Conservation (phyloP, 768 basidiomycete genomes). For the Omphalotus guepiniiformis region DNA sequence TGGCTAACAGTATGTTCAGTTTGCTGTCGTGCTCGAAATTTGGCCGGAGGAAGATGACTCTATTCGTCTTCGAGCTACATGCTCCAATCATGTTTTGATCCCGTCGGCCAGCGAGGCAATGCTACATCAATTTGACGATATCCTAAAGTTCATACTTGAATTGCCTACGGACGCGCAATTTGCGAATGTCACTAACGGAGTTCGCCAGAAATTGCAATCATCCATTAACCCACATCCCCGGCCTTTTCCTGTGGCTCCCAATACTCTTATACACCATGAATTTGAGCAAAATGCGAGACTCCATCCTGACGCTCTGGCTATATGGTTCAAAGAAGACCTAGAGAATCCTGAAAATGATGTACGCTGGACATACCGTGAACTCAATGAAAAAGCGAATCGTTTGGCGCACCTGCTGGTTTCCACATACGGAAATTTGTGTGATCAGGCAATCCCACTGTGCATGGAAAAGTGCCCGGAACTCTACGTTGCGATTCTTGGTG, state of each 20-base stretch:
- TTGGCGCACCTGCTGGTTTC: conserved; percentile 12
- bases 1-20: neutral
- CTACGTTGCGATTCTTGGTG: conserved; percentile 6
- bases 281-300: conserved; percentile 4
- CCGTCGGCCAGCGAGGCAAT: conserved; percentile 6
- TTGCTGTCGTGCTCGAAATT: conserved; percentile 7
- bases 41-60: conserved; percentile 8
- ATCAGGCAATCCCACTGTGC: conserved; percentile 10
- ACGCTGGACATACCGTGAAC: conserved; percentile 17
- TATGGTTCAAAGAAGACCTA: conserved; percentile 8
- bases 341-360: conserved; percentile 5
- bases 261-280: conserved; percentile 6
- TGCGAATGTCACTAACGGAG: neutral
- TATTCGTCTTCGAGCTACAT: conserved; percentile 4
- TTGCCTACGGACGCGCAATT: neutral
- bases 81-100: conserved; percentile 7
- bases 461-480: conserved; percentile 9
- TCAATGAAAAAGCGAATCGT: conserved; percentile 20
- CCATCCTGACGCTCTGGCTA: neutral
- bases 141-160: neutral
- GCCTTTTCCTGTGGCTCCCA: neutral
- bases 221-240: conserved; percentile 2
- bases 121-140: conserved; percentile 6
- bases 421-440: conserved; percentile 1
- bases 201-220: neutral